Base-by-base conservation (phyloP, 345 rosid genomes). In the Dovyalis caffra region DNA sequence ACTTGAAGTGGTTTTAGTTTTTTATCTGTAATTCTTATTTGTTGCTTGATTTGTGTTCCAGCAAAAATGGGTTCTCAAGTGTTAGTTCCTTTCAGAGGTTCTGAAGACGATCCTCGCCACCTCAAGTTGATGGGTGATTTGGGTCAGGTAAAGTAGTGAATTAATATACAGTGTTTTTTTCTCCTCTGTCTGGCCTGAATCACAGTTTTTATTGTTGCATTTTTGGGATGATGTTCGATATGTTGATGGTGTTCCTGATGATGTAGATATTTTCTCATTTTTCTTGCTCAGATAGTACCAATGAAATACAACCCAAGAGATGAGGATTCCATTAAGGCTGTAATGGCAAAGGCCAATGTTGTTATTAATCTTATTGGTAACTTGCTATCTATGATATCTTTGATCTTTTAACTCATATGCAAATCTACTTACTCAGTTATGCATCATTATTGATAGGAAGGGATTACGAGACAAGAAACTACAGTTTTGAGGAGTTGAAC, bases 101-200 rank as follows among this genome's bases (percentile, higher is more conserved):
- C 92, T 45, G 99, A 96, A 89, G 99, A 96, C 79, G 74, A 71
- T 72, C 92, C 87, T 77, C 90, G 97, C 63, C 98, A 96, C 83
- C 97, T 96, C 77, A 96, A 96, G 84, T 80, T 95, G 92, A 93
- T 93, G 99, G 99, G 99, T 70, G 99, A 96, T 85, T 85, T 96
- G 83, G 99, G 98, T 71, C 98, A 96, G 97, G 98, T 93, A 76
- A 60, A 31, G 75, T 70, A 38, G 26, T 33, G 8, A 34, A 3
- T 58, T 63, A n/a, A 45, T 16, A 6, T 10, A 35, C 15, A 25
- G 15, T 61, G 33, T 1, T 68, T 37, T 20, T 25, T 43, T 40
- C 32, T 26, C 23, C 18, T 21, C 16, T 64, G 34, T 73, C 56
- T 65, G 47, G 53, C 26, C 18, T 10, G 68, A 40, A 34, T 20